phyloP scores from a whole-genome alignment of 31 red algal genomes.

The Porphyra umbilicalis region DNA sequence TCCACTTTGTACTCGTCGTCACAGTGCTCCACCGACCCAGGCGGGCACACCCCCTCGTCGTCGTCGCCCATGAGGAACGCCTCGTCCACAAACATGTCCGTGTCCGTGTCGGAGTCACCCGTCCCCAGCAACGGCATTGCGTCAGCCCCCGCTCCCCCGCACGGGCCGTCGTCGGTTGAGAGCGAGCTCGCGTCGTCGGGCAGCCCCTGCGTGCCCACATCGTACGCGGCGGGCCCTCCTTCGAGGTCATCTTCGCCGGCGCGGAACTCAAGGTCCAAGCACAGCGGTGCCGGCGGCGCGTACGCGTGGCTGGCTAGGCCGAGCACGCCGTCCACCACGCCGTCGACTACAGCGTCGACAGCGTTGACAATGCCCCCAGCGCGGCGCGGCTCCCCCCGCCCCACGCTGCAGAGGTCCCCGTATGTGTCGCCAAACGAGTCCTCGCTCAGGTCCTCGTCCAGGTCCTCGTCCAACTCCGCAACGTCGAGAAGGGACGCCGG shows the following conservation, averaged over 20 bases:
- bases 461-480: not conserved
- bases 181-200: not conserved
- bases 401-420: not conserved
- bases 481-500: not conserved
- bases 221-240: not conserved
- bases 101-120: not conserved
- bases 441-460: not conserved
- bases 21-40: not conserved
- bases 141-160: not conserved
- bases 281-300: not conserved
- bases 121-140: not conserved
- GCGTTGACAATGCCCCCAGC: not conserved
- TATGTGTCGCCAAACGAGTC: not conserved
- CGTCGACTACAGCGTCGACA: not conserved
- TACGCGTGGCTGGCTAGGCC: not conserved
- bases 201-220: not conserved
- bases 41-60: not conserved
- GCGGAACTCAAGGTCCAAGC: not conserved
- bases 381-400: not conserved
- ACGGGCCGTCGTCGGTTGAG: not conserved
- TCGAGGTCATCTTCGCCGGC: not conserved
- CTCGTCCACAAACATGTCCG: not conserved
- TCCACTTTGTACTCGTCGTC: not conserved
- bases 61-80: not conserved
- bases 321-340: not conserved